Evolutionary conservation across 2,329 filamentous ascomycete genomes (phyloP).

Genomic region (Nemania sp.): DNA sequence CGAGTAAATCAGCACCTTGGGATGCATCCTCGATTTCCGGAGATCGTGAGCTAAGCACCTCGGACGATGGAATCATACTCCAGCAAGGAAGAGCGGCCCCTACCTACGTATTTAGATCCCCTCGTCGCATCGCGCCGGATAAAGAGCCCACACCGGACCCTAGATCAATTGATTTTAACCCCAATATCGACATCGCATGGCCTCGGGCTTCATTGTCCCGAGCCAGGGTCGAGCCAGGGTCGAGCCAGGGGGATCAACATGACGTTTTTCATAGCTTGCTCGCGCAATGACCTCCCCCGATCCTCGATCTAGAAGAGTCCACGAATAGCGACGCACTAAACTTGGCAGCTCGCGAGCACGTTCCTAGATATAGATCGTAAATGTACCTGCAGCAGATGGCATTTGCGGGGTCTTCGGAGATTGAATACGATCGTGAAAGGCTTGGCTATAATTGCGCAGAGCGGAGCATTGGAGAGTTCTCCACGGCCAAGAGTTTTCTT

Average conservation of each 20-base stretch:
- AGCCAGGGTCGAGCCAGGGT: slow-evolving; percentile 1
- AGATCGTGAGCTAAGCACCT: not conserved
- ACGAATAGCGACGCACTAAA: slow-evolving; percentile 20
- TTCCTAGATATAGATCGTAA: not conserved
- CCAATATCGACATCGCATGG: slow-evolving; percentile 13
- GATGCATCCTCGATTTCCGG: slow-evolving; percentile 27
- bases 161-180: not conserved
- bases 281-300: slow-evolving; percentile 9
- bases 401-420: slow-evolving; percentile 17
- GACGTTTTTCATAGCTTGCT: slow-evolving; percentile 19
- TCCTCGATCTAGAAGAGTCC: slow-evolving; percentile 15
- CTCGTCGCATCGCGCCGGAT: not conserved
- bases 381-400: not conserved
- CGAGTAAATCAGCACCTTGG: slow-evolving; percentile 9
- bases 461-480: slow-evolving; percentile 22
- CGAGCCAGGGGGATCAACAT: not conserved
- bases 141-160: not conserved
- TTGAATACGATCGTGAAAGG: slow-evolving; percentile 6
- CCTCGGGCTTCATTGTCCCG: slow-evolving; percentile 31
- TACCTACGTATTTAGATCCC: slow-evolving; percentile 6
- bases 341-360: not conserved
- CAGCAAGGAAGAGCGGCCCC: not conserved
- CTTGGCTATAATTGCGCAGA: slow-evolving; percentile 10
- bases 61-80: not conserved
- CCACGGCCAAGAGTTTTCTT: slow-evolving; percentile 5